Percentiles rank a stretch among this genome's conserved stretches.
phyloP scores from a whole-genome alignment of 192 early-diverging fungal genomes.

The Funneliformis geosporum region DNA sequence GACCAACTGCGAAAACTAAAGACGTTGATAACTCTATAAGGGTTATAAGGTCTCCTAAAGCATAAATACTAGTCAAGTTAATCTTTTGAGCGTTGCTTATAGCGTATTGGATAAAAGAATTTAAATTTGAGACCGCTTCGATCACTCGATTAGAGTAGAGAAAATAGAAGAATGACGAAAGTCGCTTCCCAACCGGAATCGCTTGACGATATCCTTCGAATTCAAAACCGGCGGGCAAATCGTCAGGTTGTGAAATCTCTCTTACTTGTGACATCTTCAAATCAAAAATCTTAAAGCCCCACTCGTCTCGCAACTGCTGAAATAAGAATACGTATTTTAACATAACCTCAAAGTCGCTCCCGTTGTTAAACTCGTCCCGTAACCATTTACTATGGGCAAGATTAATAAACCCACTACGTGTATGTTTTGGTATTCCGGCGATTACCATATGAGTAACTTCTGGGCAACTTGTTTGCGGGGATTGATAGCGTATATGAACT shows the following conservation, averaged over 20 bases:
- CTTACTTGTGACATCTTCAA: not conserved
- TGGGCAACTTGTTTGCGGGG: not conserved
- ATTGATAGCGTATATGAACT: not conserved
- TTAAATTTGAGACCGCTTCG: not conserved
- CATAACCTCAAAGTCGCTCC: constrained; percentile 37
- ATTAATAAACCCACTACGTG: not conserved
- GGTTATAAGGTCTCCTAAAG: too few species aligned
- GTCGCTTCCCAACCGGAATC: not conserved
- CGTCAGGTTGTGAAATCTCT: not conserved
- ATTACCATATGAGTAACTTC: not conserved
- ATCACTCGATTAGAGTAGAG: not conserved
- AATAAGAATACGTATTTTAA: constrained; percentile 25
- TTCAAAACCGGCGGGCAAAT: not conserved
- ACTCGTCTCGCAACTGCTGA: not conserved
- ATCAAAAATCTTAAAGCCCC: not conserved
- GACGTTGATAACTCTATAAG: too few species aligned
- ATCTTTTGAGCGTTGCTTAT: not conserved
- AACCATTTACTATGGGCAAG: not conserved
- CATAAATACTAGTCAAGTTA: too few species aligned
- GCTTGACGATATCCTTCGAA: not conserved
- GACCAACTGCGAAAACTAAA: too few species aligned
- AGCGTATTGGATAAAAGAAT: constrained; percentile 1
- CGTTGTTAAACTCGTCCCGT: constrained; percentile 4
- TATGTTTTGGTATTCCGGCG: not conserved
- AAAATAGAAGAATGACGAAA: not conserved